A percentile compares a stretch with the other conserved stretches of the same genome.
These are phyloP conservation scores for Groenewaldozyma tartarivorans DNA, from an alignment of 805 yeast genomes.

Conservation along the genomic window DNA sequence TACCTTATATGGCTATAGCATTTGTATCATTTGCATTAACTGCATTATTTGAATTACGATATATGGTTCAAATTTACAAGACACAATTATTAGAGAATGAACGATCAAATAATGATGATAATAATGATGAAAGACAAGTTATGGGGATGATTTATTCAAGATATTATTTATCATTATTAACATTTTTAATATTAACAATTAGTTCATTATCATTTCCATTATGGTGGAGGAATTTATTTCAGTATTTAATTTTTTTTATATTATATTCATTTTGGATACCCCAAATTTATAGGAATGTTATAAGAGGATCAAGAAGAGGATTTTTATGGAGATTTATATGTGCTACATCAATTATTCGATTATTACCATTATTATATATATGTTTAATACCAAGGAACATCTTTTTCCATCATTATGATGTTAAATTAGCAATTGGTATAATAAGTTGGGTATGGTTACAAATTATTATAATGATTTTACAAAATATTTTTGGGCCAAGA, in stretches of 20 bases:
- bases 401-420: slow-evolving; percentile 60
- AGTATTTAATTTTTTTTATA: slow-evolving; percentile 40
- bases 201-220: slow-evolving; percentile 58
- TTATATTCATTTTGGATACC: slow-evolving; percentile 81
- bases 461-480: slow-evolving; percentile 47
- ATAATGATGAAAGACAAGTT: slow-evolving; percentile 42
- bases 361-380: slow-evolving; percentile 58
- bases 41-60: slow-evolving; percentile 66
- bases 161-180: slow-evolving; percentile 44
- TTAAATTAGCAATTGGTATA: slow-evolving; percentile 37
- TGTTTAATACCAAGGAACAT: slow-evolving; percentile 46
- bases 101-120: slow-evolving; percentile 5
- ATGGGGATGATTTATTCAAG: slow-evolving; percentile 51
- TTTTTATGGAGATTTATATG: slow-evolving; percentile 69
- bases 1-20: slow-evolving; percentile 61
- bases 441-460: slow-evolving; percentile 53
- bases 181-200: slow-evolving; percentile 46
- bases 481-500: slow-evolving; percentile 65
- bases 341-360: slow-evolving; percentile 54
- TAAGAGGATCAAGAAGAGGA: slow-evolving; percentile 57
- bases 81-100: slow-evolving; percentile 43
- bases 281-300: slow-evolving; percentile 69
- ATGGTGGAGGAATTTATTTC: slow-evolving; percentile 44
- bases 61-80: slow-evolving; percentile 53
- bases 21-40: slow-evolving; percentile 61